A percentile compares a stretch with the other conserved stretches of the same genome.
Evolutionary conservation across 1,284 basidiomycete genomes (phyloP).

Genomic region (Inonotus hispidus): DNA sequence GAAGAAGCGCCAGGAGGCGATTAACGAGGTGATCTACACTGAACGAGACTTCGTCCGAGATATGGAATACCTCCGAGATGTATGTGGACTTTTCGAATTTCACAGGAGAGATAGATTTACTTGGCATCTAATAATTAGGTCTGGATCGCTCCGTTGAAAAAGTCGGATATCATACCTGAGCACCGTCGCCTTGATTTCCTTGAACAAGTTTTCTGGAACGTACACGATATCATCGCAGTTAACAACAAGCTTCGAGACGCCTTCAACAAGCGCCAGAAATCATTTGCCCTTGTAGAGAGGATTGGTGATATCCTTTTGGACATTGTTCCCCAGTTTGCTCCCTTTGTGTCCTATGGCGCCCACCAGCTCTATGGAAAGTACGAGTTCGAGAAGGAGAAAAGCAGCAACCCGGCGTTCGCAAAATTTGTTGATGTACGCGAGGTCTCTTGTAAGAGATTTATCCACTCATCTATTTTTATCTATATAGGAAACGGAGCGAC

Average conservation of each 20-base stretch:
- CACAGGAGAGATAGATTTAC: constrained; percentile 3
- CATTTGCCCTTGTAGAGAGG: constrained; percentile 85
- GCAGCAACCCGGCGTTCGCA: constrained; percentile 88
- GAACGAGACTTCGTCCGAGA: constrained; percentile 97
- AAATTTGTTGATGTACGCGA: constrained; percentile 86
- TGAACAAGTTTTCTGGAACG: constrained; percentile 97
- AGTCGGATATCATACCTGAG: constrained; percentile 73
- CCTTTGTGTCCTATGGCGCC: constrained; percentile 93
- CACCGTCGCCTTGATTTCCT: constrained; percentile 83
- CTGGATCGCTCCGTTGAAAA: constrained; percentile 87
- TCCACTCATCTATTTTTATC: constrained; percentile 15
- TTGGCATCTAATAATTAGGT: constrained; percentile 40
- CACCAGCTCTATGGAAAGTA: constrained; percentile 99
- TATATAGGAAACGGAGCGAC: constrained; percentile 77
- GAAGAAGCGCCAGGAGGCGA: constrained; percentile 96
- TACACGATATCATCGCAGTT: constrained; percentile 90
- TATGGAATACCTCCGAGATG: constrained; percentile 96
- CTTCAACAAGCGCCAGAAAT: constrained; percentile 94
- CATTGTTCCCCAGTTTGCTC: constrained; percentile 81
- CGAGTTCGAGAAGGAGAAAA: constrained; percentile 99
- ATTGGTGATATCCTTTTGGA: constrained; percentile 94
- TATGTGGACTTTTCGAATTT: constrained; percentile 38
- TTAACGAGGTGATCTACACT: constrained; percentile 99
- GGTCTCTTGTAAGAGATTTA: neutral
- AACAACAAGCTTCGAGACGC: constrained; percentile 88